Evolutionary conservation across 352 stramenopile genomes (phyloP).

Genomic region (Globisporangium lucens): DNA sequence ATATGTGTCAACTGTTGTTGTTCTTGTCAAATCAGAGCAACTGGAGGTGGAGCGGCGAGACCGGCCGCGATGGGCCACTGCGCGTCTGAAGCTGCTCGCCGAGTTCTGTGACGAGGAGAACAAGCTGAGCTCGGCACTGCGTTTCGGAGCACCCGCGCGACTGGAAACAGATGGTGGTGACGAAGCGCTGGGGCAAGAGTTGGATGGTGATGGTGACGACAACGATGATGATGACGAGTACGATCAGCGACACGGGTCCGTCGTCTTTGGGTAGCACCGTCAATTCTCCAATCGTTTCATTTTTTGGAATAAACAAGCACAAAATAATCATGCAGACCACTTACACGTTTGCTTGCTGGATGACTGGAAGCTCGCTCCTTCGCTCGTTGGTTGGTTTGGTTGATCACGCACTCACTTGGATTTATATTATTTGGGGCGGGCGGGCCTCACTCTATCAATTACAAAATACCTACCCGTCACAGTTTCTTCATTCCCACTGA

Average conservation of each 20-base stretch:
- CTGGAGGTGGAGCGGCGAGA: slow-evolving; percentile 61
- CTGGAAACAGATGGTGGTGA: background rate
- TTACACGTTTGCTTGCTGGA: background rate
- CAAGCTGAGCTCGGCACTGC: slow-evolving; percentile 47
- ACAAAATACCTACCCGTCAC: slow-evolving; percentile 11
- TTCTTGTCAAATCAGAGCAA: slow-evolving; percentile 36
- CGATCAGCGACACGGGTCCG: slow-evolving; percentile 22
- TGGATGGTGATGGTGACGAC: background rate
- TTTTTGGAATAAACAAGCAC: background rate
- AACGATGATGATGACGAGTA: slow-evolving; percentile 14
- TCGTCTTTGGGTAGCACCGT: slow-evolving; percentile 32
- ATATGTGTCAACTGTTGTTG: background rate
- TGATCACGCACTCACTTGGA: slow-evolving; percentile 9
- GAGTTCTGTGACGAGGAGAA: slow-evolving; percentile 83
- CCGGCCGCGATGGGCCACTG: slow-evolving; percentile 60
- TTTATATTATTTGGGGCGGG: slow-evolving; percentile 7
- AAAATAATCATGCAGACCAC: slow-evolving; percentile 4
- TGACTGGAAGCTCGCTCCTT: background rate
- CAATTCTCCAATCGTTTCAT: background rate
- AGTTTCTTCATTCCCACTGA: slow-evolving; percentile 8
- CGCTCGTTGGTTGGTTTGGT: background rate
- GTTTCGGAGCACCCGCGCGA: slow-evolving; percentile 1
- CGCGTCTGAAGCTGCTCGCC: slow-evolving; percentile 63
- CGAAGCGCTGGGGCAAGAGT: slow-evolving; percentile 3
- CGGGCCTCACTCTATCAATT: slow-evolving; percentile 3